These are phyloP conservation scores for Cladosporium sp. DNA, from an alignment of 2,329 filamentous ascomycete genomes.

Conservation along the genomic window DNA sequence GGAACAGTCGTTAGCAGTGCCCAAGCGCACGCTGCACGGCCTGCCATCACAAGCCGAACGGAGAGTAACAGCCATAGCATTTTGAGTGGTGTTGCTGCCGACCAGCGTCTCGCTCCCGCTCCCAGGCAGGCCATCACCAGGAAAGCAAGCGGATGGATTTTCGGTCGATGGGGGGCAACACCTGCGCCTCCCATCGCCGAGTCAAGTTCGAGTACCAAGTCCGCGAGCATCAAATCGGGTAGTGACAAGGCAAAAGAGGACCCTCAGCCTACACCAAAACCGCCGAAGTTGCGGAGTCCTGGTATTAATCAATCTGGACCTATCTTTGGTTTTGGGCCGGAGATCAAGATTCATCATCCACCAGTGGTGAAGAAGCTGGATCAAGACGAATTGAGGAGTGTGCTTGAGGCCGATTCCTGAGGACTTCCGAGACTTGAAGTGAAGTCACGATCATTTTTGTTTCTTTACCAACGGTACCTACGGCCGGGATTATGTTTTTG, in stretches of 20 bases:
- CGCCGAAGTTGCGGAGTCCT: conserved; percentile 47
- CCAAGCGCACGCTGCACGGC: conserved; percentile 28
- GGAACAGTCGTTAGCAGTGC: conserved; percentile 38
- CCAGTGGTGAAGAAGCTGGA: conserved; percentile 54
- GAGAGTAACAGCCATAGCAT: conserved; percentile 23
- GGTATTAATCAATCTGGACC: conserved; percentile 75
- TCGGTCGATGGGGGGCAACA: conserved; percentile 55
- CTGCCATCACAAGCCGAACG: conserved; percentile 18
- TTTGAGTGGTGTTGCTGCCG: conserved; percentile 28
- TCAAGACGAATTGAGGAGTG: conserved; percentile 48
- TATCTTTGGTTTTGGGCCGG: conserved; percentile 63
- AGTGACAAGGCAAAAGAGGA: conserved; percentile 16
- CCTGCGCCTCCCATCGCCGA: conserved; percentile 34
- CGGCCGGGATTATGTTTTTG: conserved; percentile 8
- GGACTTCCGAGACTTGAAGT: too few species aligned
- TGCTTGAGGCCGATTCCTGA: conserved; percentile 13
- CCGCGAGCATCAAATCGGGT: conserved; percentile 11
- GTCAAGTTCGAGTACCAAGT: conserved; percentile 5
- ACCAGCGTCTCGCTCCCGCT: conserved; percentile 32
- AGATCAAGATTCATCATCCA: conserved; percentile 46
- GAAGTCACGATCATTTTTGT: neutral
- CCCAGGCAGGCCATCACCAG: conserved; percentile 37
- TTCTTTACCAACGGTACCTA: conserved; percentile 4
- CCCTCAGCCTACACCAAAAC: conserved; percentile 30
- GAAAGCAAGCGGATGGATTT: conserved; percentile 60